Base-by-base conservation (phyloP, 1,284 basidiomycete genomes). In the Ceratobasidium sp. region DNA sequence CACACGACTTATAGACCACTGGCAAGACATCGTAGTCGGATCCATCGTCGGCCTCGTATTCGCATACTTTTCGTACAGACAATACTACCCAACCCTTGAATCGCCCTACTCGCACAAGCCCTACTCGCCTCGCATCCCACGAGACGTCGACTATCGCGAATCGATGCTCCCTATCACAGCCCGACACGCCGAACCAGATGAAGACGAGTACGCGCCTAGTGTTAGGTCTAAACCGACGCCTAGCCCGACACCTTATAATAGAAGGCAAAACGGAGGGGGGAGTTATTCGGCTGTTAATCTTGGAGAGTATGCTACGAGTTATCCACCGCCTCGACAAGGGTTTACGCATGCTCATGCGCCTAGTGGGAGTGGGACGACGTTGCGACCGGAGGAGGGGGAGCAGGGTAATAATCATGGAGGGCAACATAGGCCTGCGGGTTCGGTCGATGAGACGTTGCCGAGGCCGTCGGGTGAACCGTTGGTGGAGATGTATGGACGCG, bases 1-100 rank as follows among this genome's bases (percentile, higher is more conserved):
- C 28, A 31, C 56, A 77, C 15, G 76, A 20, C 33, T 28, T 10
- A 39, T 79, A 94, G 93, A 95, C 83, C 93, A 95, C 82, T 96
- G 94, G 92, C 90, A 94, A 54, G 95, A 98, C 81, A 92, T 98
- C 54, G 83, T 96, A 6, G 89, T 94, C 2, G 96, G 97, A 23
- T 90, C 91, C 2, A 73, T 92, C 42, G 86, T 98, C 13, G 97
- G 96, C 15, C 85, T 93, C 17, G 82, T 87, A 56, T 85, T 95
- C 75, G 87, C 94, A 7, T 94, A 90, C 85, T 92, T 96, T 80
- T 84, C 91, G 10, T 97, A 96, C 83, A 89, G 93, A 71, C 94
- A 92, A 82, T 94, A 94, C 84, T 94, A 91, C 81, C 92, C 91
- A 20, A 85, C 87, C 23, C 87, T 94, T 35, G 81, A 83, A 13